Conservation (phyloP, 768 basidiomycete species). For the Suillus clintonianus region DNA sequence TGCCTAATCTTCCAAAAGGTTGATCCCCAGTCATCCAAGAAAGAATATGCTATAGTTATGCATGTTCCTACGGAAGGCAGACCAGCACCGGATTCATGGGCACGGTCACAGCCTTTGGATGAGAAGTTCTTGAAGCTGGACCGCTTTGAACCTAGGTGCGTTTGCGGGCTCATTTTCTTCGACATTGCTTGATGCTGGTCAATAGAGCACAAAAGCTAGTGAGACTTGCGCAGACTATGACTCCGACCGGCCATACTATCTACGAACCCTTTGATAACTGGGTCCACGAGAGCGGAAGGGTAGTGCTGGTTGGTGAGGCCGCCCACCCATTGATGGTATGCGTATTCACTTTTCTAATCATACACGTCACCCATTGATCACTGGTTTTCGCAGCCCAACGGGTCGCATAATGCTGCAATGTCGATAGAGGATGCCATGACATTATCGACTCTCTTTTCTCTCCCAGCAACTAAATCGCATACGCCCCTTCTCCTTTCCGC, state of each 20-base stretch:
- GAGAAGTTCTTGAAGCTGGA: conserved; percentile 14
- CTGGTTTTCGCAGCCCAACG: conserved; percentile 43
- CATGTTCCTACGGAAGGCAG: conserved; percentile 1
- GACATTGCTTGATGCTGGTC: neutral
- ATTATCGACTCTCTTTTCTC: conserved; percentile 55
- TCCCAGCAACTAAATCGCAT: conserved; percentile 45
- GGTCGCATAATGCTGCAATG: conserved; percentile 47
- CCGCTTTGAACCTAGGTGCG: conserved; percentile 25
- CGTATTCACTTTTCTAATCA: neutral
- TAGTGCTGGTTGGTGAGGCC: conserved; percentile 59
- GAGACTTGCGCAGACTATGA: conserved; percentile 13
- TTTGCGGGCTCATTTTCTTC: too few species aligned
- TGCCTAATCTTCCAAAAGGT: neutral
- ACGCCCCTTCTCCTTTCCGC: conserved; percentile 51
- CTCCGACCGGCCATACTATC: conserved; percentile 33
- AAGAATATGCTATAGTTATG: conserved; percentile 19
- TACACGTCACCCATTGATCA: neutral
- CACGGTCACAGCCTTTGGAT: conserved; percentile 12
- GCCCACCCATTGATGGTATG: conserved; percentile 55
- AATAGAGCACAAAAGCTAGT: conserved; percentile 22
- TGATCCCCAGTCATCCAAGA: conserved; percentile 13
- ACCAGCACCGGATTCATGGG: neutral
- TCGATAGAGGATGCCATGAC: conserved; percentile 64
- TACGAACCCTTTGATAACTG: conserved; percentile 46
- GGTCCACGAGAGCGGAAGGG: conserved; percentile 50